Base-by-base conservation (phyloP, 108 stramenopile genomes). In the Fistulifera pelliculosa region DNA sequence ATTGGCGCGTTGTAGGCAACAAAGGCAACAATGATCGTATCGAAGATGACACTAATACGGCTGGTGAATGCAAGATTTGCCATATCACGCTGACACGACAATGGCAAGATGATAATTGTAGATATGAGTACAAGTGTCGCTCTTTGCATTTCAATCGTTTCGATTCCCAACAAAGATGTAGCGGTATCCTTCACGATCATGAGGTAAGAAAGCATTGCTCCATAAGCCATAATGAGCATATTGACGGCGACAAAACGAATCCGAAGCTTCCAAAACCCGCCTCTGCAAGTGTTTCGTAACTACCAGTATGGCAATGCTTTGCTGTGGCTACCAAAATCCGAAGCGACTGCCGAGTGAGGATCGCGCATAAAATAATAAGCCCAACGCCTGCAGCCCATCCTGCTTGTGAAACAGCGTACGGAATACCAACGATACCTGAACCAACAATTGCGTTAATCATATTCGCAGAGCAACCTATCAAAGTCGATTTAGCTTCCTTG, bases 391-490 rank as follows among this genome's bases (percentile, higher is more conserved):
- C 69, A 14, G 79, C 60, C 25, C 87, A 68, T 26, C 92, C 92
- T 24, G 83, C 68, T 64, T 90, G 67, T 52, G 77, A 67, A 27
- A 94, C 60, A 52, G 93, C 88, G 72, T 64, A 90, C 11, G 93
- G 93, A 14, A 94, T 73, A 7, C 89, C 93, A 0, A 94, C 82
- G 45, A 94, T 94, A 0, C 93, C 93, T 21, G 75, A 66, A 3
- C 93, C 93, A 18, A 94, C 81, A 47, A 94, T 87, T 21, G 81
- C 74, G 76, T 89, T 89, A 54, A 90, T 62, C 15, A 94, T 44
- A 60, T 94, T 94, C 40, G 79, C 66, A 3, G 77, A 50, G 27
- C 85, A 83, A n/a, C 86, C 88, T 22, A 72, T 38, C 1, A 88
- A 38, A 21, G 73, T 60, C 3, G 80, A 80, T 54, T 83, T 90